Conservation (phyloP, 1,284 basidiomycete species). For the Coniferiporia weirii region DNA sequence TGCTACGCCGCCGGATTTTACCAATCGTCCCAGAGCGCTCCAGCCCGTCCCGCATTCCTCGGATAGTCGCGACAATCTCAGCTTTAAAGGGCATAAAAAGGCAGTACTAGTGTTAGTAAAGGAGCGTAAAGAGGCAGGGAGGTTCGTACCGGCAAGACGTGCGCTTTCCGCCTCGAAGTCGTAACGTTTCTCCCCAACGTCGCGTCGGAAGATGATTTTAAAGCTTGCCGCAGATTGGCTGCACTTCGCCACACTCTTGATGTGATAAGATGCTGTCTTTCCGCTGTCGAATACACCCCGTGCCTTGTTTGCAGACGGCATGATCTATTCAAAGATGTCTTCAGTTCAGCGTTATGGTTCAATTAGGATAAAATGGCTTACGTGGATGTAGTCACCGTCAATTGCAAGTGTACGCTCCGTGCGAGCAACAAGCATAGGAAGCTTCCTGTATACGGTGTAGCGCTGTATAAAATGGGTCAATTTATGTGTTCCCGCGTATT, state of each 20-base stretch:
- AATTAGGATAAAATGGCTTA: conserved; percentile 34
- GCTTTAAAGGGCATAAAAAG: neutral
- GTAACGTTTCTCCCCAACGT: conserved; percentile 83
- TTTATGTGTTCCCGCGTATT: neutral
- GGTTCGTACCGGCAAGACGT: conserved; percentile 63
- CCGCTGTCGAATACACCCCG: conserved; percentile 83
- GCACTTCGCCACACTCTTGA: conserved; percentile 80
- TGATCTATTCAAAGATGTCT: conserved; percentile 53
- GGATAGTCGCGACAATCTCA: conserved; percentile 17
- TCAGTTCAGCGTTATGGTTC: neutral
- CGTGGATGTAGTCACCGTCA: conserved; percentile 93
- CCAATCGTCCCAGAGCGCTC: conserved; percentile 13
- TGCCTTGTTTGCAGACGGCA: conserved; percentile 79
- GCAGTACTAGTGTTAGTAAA: neutral
- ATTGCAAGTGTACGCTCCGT: conserved; percentile 91
- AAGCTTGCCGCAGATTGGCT: conserved; percentile 81
- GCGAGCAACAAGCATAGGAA: conserved; percentile 86
- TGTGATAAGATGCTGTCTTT: conserved; percentile 89
- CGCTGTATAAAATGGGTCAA: conserved; percentile 45
- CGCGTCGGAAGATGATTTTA: conserved; percentile 75
- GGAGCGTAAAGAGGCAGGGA: neutral
- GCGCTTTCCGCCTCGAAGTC: conserved; percentile 95
- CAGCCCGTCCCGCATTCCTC: conserved; percentile 13
- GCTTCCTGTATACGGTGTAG: conserved; percentile 92
- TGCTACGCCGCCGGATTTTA: conserved; percentile 14